Evolutionary conservation across 495 filamentous ascomycete species (phyloP), one percentile per base, ranked within the genome.

Genomic region (Lepidopterella palustris): DNA sequence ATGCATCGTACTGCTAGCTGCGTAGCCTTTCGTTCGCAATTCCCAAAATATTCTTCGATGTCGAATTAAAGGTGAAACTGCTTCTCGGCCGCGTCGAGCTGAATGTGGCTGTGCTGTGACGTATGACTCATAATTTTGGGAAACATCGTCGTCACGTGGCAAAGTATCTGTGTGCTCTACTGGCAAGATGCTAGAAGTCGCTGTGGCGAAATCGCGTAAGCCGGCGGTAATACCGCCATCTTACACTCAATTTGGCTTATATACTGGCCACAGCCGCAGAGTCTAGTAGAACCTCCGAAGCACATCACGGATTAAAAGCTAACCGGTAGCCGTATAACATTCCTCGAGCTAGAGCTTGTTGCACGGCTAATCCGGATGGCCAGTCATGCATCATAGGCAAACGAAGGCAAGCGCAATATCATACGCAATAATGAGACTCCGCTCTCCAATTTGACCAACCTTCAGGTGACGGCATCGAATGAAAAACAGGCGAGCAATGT

Each of bases 1-100:
- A 27, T 50, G 47, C 47, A 54, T 32, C 5, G 25, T 15, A 18
- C 51, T 45, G 62, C 55, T 55, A 45, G 57, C 58, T 61, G 61
- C 45, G 59, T 58, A 28, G 52, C 45, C 15, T 13, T 25, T 50
- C 47, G 47, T 23, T 50, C 26, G 47, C 24, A 21, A 15, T 6
- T 11, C 47, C 47, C 47, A 50, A 50, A 50, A 50, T 50, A 50
- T 50, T 15, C 47, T 25, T 5, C 18, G 25, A 50, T 27, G 47
- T 50, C 47, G 47, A 50, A 50, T 50, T 50, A 50, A 50, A 50
- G 21, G 9, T 50, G 47, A 50, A 27, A 50, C 47, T 25, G 8
- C 25, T 21, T 24, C 20, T 49, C 45, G 45, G 45, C 45, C 10
- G 2, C 3, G 15, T 18, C 45, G 20, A 50, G 20, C 20, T 25